Evolutionary conservation across 257 asterid genomes (phyloP).

Genomic region (Petunia secreta): DNA sequence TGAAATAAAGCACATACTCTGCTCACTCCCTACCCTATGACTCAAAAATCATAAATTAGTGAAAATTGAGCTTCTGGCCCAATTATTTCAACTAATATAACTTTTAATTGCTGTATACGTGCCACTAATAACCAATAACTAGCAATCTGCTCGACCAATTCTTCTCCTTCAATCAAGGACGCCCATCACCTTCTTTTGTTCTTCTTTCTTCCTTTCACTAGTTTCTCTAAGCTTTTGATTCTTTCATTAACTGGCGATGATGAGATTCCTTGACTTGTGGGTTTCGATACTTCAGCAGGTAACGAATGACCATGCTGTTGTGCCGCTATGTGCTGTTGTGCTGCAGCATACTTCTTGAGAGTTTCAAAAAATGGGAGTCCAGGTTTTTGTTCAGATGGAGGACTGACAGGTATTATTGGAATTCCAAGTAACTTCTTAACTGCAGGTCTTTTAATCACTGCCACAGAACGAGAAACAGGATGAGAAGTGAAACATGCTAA

Average conservation of each 20-base stretch:
- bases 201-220: conserved; percentile 78
- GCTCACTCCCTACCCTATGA: neutral
- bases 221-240: conserved; percentile 69
- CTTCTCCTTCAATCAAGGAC: neutral
- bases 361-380: conserved; percentile 61
- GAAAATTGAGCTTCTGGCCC: neutral
- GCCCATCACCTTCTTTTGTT: conserved; percentile 58
- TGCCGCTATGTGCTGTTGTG: conserved; percentile 40
- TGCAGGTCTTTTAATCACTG: conserved; percentile 63
- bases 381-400: conserved; percentile 58
- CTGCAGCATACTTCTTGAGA: conserved; percentile 59
- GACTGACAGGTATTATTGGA: conserved; percentile 58
- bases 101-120: neutral
- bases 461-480: conserved; percentile 24
- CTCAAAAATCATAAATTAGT: conserved; percentile 8
- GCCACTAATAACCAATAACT: neutral
- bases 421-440: conserved; percentile 69
- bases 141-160: neutral
- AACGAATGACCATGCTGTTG: conserved; percentile 42
- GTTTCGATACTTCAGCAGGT: conserved; percentile 42
- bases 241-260: conserved; percentile 48
- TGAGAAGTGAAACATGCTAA: neutral
- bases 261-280: conserved; percentile 39
- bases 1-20: too few species aligned
- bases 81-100: neutral